Base-by-base conservation (phyloP, 2,329 filamentous ascomycete species). In the Bipolaris oryzae region DNA sequence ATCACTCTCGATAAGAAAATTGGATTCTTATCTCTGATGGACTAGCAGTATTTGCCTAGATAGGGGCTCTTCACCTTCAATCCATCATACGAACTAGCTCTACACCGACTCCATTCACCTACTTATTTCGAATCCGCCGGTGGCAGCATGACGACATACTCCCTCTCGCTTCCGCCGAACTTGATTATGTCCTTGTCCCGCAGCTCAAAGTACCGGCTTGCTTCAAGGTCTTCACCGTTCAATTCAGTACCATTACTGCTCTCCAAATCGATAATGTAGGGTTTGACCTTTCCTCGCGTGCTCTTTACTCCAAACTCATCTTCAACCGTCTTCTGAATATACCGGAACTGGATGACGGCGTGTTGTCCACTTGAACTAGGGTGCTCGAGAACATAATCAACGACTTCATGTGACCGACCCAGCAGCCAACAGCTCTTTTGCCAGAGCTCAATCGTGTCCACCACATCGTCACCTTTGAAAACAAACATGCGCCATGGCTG, bases 361-460 rank as follows among this genome's bases (percentile, higher is more conserved):
- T 99, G 95, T 77, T 99, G 95, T 76, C 96, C 96, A 74, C 92
- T 96, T 70, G 92, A 87, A 76, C 92, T 97, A 0, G 93, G 92
- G 73, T 99, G 94, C 71, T 96, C 92, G 7, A 96, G 85, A 2
- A 86, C 80, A 55, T 96, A 81, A 73, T 99, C 95, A 2, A 91
- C 92, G 3, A 99, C 89, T 5, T 88, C 80, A 50, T 84, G 76
- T 67, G 97, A 93, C 44, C 93, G 84, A 0, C 95, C 95, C 7
- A 97, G 80, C 21, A 99, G 80, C 95, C 95, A 99, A 79, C 92
- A 96, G 70, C 89, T 96, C 58, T 91, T 87, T 53, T 82, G 78
- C 55, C 85, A 83, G 46, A 99, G 81, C 56, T 92, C 87, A 20
- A 97, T 82, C 1, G 91, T 96, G 71, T 96, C 92, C 33, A 96